These are phyloP conservation scores for Papiliotrema fonsecae DNA, from an alignment of 1,284 basidiomycete species.

Conservation along the genomic window DNA sequence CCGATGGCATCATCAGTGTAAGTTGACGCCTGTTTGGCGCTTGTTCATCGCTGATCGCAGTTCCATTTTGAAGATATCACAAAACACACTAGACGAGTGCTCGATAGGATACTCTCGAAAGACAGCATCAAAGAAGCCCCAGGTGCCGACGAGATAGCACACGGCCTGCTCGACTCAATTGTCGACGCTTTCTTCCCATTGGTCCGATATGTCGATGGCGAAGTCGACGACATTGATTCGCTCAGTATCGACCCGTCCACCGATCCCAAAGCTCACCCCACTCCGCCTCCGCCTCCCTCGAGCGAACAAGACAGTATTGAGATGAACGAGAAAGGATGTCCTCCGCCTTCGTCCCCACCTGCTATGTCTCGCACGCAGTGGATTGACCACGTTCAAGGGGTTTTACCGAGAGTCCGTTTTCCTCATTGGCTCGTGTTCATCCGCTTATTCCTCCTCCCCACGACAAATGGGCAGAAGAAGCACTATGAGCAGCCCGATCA, in stretches of 20 bases:
- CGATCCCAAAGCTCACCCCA: constrained; percentile 14
- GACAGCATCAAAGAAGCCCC: constrained; percentile 53
- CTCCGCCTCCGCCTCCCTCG: background rate
- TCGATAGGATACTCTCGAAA: constrained; percentile 59
- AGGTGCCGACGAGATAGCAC: constrained; percentile 86
- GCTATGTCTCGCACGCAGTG: background rate
- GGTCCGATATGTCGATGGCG: constrained; percentile 73
- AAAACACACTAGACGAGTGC: constrained; percentile 76
- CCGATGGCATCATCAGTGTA: constrained; percentile 82
- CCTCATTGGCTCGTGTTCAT: constrained; percentile 27
- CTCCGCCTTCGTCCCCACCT: background rate
- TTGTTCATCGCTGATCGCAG: constrained; percentile 46
- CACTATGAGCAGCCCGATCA: constrained; percentile 16
- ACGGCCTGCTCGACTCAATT: constrained; percentile 86
- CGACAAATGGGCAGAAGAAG: constrained; percentile 13
- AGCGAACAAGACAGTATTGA: background rate
- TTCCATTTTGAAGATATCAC: constrained; percentile 91
- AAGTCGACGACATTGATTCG: constrained; percentile 72
- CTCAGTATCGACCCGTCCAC: constrained; percentile 54
- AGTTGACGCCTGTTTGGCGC: constrained; percentile 37
- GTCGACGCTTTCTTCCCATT: constrained; percentile 93
- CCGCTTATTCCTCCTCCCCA: constrained; percentile 37
- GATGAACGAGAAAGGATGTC: constrained; percentile 8
- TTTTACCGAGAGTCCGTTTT: background rate
- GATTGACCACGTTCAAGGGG: too few relatives aligned